Base-by-base conservation (phyloP, 2,329 filamentous ascomycete genomes). In the Aspergillus quadricinctus region DNA sequence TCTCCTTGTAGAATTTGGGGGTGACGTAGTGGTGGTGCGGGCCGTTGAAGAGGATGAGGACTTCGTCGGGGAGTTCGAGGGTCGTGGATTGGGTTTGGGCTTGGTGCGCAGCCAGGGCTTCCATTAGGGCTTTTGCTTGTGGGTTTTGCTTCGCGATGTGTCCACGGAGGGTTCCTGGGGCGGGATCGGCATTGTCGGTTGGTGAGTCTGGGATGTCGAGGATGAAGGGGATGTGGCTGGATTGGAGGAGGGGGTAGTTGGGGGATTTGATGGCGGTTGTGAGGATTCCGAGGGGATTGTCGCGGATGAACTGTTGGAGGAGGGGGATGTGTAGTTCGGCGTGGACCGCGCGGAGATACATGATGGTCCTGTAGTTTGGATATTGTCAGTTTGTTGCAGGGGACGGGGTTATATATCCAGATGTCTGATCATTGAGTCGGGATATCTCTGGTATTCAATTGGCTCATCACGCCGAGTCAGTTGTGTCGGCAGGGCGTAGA, bases 1-100 rank as follows among this genome's bases (percentile, higher is more conserved):
- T 88, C 61, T 84, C 78, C 10, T 73, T 77, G 73, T 88, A 89
- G 71, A 88, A 88, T 57, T 87, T 85, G 0, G 86, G 84, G 0
- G 86, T 88, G 4, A 89, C 80, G 62, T 89, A 89, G 70, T 86
- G 83, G 40, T 88, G 80, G 1, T 76, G 68, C 0, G 80, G 75
- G 0, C 77, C 77, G 48, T 78, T 88, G 76, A 89, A 89, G 17
- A 88, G 73, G 2, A 89, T 74, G 29, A 86, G 68, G 1, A 88
- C 83, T 55, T 88, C 85, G 35, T 83, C 66, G 4, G 66, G 49
- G 2, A 78, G 64, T 49, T 67, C 64, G 0, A 63, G 54, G 4
- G 54, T 53, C 40, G 55, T 55, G 28, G 21, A 80, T 69, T 29
- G 70, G 17, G 58, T 49, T 35, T 35, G 11, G 7, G 53, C 60